Conservation (phyloP, 345 rosid genomes). For the Hevea brasiliensis region DNA sequence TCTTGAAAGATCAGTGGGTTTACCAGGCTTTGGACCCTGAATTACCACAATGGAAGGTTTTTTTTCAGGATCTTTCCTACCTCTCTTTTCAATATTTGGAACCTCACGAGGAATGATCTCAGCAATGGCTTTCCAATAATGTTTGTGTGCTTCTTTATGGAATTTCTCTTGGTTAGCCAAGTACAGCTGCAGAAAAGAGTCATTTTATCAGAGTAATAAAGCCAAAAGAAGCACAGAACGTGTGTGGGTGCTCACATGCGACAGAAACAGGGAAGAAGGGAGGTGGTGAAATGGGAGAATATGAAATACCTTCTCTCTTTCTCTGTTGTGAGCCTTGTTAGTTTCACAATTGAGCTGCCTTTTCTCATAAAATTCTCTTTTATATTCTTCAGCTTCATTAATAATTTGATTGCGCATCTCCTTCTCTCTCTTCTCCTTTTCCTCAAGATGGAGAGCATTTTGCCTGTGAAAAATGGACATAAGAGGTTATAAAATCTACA, state of each 20-base stretch:
- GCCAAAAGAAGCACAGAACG: background rate
- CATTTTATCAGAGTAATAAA: background rate
- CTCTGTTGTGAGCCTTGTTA: constrained; percentile 78
- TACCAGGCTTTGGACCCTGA: constrained; percentile 96
- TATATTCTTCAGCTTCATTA: constrained; percentile 81
- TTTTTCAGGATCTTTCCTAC: constrained; percentile 72
- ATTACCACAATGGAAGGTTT: constrained; percentile 59
- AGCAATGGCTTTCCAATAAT: constrained; percentile 93
- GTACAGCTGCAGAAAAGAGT: constrained; percentile 48
- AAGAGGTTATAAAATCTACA: background rate
- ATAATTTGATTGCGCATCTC: constrained; percentile 88
- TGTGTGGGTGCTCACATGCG: background rate
- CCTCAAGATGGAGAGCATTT: constrained; percentile 82
- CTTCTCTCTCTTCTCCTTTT: constrained; percentile 92
- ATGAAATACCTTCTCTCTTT: constrained; percentile 71
- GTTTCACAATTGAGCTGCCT: constrained; percentile 64
- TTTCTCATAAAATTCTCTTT: constrained; percentile 77
- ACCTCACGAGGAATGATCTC: constrained; percentile 91
- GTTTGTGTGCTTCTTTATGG: constrained; percentile 82
- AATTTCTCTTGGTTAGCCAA: constrained; percentile 90
- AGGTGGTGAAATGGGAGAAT: background rate
- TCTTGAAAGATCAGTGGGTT: constrained; percentile 80
- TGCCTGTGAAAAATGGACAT: constrained; percentile 43
- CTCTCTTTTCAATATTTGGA: constrained; percentile 78
- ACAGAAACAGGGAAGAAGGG: background rate